These are phyloP conservation scores for Suillus fuscotomentosus DNA, from an alignment of 768 basidiomycete species.

Conservation along the genomic window DNA sequence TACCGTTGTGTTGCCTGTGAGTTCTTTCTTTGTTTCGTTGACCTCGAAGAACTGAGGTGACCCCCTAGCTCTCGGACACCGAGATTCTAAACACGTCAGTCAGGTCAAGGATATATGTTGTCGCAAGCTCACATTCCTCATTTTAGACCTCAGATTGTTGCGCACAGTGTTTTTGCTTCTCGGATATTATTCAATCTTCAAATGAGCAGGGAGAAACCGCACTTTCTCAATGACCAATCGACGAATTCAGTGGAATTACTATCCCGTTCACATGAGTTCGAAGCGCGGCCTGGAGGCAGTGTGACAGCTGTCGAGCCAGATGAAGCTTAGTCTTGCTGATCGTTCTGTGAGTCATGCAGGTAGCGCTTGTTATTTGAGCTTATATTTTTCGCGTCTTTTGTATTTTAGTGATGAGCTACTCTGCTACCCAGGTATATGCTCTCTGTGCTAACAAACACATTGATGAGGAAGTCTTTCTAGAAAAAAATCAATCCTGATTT, in stretches of 20 bases:
- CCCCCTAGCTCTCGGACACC: too few relatives aligned
- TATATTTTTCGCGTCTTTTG: not conserved
- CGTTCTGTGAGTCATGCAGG: not conserved
- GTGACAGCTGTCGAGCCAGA: not conserved
- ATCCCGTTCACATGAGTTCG: not conserved
- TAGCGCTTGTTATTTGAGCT: not conserved
- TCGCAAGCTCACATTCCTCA: not conserved
- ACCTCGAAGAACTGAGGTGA: too few relatives aligned
- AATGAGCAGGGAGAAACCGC: not conserved
- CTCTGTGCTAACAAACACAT: not conserved
- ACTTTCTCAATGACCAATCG: not conserved
- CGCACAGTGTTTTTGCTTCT: slow-evolving; percentile 7
- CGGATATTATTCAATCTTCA: slow-evolving; percentile 7
- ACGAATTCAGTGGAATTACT: not conserved
- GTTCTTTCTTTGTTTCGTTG: too few relatives aligned
- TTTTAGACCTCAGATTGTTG: slow-evolving; percentile 2
- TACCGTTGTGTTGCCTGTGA: too few relatives aligned
- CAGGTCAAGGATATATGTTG: not conserved
- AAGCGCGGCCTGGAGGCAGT: not conserved
- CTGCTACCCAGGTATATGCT: not conserved
- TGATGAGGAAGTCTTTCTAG: not conserved
- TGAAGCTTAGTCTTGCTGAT: not conserved
- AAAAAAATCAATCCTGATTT: not conserved
- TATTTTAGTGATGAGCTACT: not conserved
- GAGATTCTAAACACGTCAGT: too few relatives aligned